phyloP scores from a whole-genome alignment of 1,284 basidiomycete genomes.

The Sanghuangporus sanghuang region DNA sequence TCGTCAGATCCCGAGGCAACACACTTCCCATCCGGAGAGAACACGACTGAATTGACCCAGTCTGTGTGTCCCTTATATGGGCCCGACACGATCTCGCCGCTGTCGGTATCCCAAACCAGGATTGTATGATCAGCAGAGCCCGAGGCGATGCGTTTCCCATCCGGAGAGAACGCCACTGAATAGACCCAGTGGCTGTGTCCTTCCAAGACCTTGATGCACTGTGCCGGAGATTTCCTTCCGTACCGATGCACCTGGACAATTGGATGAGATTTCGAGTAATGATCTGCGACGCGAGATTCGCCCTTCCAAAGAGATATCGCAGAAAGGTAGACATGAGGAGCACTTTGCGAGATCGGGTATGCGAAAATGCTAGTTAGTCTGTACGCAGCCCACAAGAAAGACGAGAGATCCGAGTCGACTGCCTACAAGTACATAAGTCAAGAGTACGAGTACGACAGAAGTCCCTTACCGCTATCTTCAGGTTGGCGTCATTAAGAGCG shows the following conservation, averaged over 20 bases:
- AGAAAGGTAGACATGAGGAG: background rate
- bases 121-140: background rate
- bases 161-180: background rate
- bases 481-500: background rate
- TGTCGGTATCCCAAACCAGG: background rate
- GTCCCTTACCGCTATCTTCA: background rate
- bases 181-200: background rate
- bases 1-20: slow-evolving; percentile 4
- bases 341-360: background rate
- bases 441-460: too few species aligned
- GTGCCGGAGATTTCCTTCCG: background rate
- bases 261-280: background rate
- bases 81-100: background rate
- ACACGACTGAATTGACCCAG: background rate
- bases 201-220: background rate
- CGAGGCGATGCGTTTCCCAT: background rate
- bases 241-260: background rate
- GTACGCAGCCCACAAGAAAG: background rate
- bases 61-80: background rate
- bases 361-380: background rate
- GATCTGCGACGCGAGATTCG: background rate
- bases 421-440: background rate
- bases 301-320: background rate
- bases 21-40: background rate
- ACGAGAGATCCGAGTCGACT: background rate